A percentile compares a stretch with the other conserved stretches of the same genome.
phyloP scores from a whole-genome alignment of 2,329 filamentous ascomycete genomes.

The Talaromyces rugulosus region DNA sequence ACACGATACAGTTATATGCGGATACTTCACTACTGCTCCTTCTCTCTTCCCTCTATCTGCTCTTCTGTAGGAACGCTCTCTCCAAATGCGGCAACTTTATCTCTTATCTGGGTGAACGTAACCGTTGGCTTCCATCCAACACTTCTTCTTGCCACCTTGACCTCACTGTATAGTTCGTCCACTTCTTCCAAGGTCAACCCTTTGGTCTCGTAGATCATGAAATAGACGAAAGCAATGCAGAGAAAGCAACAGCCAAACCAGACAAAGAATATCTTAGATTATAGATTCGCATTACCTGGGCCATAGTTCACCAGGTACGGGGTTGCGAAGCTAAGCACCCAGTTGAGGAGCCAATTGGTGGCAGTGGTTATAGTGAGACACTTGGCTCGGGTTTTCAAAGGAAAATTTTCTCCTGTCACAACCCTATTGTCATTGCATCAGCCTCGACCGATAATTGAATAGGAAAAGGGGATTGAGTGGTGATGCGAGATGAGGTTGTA shows the following conservation, averaged over 20 bases:
- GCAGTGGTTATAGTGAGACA: slow-evolving; percentile 51
- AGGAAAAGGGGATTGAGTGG: not conserved
- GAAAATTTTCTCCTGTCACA: slow-evolving; percentile 47
- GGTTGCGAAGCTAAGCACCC: slow-evolving; percentile 74
- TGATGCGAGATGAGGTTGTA: no score
- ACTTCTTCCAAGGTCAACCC: slow-evolving; percentile 77
- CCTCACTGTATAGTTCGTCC: slow-evolving; percentile 61
- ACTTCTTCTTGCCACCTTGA: slow-evolving; percentile 19
- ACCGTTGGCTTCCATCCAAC: not conserved
- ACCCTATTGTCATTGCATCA: slow-evolving; percentile 19
- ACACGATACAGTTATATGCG: no score
- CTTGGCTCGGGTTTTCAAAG: slow-evolving; percentile 45
- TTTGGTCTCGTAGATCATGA: slow-evolving; percentile 84
- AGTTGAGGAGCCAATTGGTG: slow-evolving; percentile 61
- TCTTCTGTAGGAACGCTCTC: not conserved
- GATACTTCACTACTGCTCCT: no score
- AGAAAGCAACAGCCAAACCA: slow-evolving; percentile 56
- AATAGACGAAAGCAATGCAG: slow-evolving; percentile 52
- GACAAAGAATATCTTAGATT: slow-evolving; percentile 56
- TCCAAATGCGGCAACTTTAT: not conserved
- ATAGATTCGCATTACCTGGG: slow-evolving; percentile 62
- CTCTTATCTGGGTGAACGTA: slow-evolving; percentile 1
- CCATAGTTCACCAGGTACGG: slow-evolving; percentile 73
- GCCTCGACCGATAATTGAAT: no score
- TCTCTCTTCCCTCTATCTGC: not conserved